Base-by-base conservation (phyloP, 129 eudicot genomes). In the Lonicera japonica region DNA sequence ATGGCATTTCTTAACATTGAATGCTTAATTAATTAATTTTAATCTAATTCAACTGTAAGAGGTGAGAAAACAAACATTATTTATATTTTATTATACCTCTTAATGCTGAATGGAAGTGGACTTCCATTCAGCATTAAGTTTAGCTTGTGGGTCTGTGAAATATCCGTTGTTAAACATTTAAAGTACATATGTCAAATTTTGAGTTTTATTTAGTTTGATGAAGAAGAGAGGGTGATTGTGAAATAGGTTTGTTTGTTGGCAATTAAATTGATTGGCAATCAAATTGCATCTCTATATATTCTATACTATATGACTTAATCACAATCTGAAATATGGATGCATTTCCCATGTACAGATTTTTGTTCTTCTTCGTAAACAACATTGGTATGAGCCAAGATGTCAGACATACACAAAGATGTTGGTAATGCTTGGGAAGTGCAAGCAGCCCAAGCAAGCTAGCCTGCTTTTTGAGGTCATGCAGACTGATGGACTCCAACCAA, bases 301-400 rank as follows among this genome's bases (percentile, higher is more conserved):
- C n/a, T n/a, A n/a, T n/a, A n/a, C n/a, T 56, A 5, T 10, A 38
- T 3, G 46, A 56, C 12, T n/a, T 56, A 18, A 17, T 20, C 12
- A 40, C 24, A 47, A 41, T 50, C 23, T 61, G 45, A 54, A 22
- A 60, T 47, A 23, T 23, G 61, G 41, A 0, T 41, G 3, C 11
- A 61, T 72, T 53, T 60, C 36, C 23, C 40, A 46, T 65, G 57
- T 64, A 40, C 71, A 92, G 96, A 92, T 92, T 63, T 92, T 92
- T 47, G 83, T 58, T 67, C 99, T 92, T 54, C 96, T 92, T 67
- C 95, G 96, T n/a, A 78, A 81, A 72, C 99, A 92, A 69, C 91
- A 83, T 14, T 92, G 96, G 99, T 92, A 92, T 47, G 83, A 82
- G 64, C 89, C 99, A 3, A 74, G 94, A 79, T 64, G 83, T 70